Evolutionary conservation across 345 rosid species (phyloP), one percentile per base, ranked within the genome.

Genomic region (Dimocarpus longan): DNA sequence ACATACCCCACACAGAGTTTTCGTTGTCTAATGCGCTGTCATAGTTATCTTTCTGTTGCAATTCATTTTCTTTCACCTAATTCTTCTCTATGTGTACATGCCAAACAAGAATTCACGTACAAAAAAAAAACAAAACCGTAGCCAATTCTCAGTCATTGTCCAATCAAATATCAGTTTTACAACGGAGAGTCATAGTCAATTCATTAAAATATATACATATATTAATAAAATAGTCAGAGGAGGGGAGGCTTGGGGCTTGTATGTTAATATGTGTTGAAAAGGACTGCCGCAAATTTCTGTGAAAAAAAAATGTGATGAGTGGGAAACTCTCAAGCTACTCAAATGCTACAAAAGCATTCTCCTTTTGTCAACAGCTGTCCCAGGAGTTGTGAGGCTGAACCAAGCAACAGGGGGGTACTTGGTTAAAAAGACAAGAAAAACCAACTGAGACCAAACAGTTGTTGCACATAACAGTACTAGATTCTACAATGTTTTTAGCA

Each of bases 261-360:
- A 8, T 59, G 64, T 59, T 54, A 54, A 60, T 60, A 22, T 21
- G 65, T 12, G 16, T 10, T 12, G 83, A 82, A 8, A 12, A 57
- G 22, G 79, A 82, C 75, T 40, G 80, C 79, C 83, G 56, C 56
- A 62, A 76, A 67, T 74, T 66, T 77, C 43, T 67, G 76, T 82
- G 70, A 48, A 39, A 73, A 79, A 72, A 78, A 77, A n/a, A n/a
- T n/a, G 74, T 26, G 63, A 70, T 59, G 63, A 73, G 79, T 68
- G 48, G 80, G 65, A 83, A 81, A 79, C 85, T 83, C 65, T 48
- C 59, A 86, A 83, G 83, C 82, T 76, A 86, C 88, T 80, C 85
- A 82, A 78, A 78, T 44, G 60, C 37, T 63, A 73, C 60, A 37
- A 73, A 80, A 68, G 74, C 70, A 11, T 64, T 75, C 48, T 73